Percentiles rank a stretch among this genome's conserved stretches.
Evolutionary conservation across 2,329 filamentous ascomycete genomes (phyloP).

Genomic region (Ceratocystis ficicola): DNA sequence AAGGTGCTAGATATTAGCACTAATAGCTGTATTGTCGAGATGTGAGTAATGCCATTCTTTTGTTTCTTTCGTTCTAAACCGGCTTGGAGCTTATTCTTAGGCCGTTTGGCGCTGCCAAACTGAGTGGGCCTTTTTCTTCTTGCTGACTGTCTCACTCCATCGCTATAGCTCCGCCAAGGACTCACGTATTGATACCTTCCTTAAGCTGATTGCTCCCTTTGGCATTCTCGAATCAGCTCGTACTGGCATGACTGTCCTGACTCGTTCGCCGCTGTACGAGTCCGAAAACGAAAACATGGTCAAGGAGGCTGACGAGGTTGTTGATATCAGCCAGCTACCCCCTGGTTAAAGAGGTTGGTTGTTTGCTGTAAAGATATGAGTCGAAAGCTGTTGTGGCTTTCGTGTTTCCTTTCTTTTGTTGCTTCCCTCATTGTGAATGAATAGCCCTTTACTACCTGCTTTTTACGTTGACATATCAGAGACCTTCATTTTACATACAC

Average conservation of each 20-base stretch:
- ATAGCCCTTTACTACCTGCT: slow-evolving; percentile 26
- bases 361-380: too few relatives aligned
- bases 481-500: slow-evolving; percentile 33
- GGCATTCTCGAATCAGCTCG: slow-evolving; percentile 92
- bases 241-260: slow-evolving; percentile 92
- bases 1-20: slow-evolving; percentile 97
- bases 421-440: slow-evolving; percentile 35
- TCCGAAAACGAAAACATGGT: slow-evolving; percentile 56
- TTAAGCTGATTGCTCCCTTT: slow-evolving; percentile 89
- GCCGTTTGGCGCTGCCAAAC: background rate
- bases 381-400: slow-evolving; percentile 14
- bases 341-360: slow-evolving; percentile 52
- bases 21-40: slow-evolving; percentile 94
- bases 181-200: slow-evolving; percentile 86
- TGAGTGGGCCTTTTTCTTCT: background rate
- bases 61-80: background rate
- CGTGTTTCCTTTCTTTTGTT: slow-evolving; percentile 18
- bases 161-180: slow-evolving; percentile 70
- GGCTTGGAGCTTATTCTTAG: background rate
- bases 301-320: slow-evolving; percentile 88
- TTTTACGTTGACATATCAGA: slow-evolving; percentile 89
- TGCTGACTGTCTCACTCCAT: slow-evolving; percentile 25
- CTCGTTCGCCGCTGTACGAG: slow-evolving; percentile 73
- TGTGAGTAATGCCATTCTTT: slow-evolving; percentile 47
- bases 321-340: slow-evolving; percentile 85